Evolutionary conservation across 352 stramenopile species (phyloP), one percentile per base, ranked within the genome.

Genomic region (Phytophthora podocarpi): DNA sequence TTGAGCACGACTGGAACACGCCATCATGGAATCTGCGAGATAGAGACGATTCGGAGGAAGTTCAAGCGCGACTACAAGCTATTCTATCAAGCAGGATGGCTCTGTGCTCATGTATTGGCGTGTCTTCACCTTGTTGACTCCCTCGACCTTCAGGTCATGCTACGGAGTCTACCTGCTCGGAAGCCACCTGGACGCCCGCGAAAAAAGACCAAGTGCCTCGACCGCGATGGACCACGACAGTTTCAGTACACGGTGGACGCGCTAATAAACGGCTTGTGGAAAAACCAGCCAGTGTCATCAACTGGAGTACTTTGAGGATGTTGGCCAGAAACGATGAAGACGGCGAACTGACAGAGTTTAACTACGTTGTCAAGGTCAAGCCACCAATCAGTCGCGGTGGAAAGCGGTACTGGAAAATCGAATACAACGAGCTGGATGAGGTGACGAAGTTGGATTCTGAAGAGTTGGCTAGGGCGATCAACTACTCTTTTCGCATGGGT

Each of bases 41-140:
- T 40, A 5, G 31, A 59, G 11, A 47, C 32, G 13, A 59, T 65
- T 27, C 20, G 16, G 15, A 15, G 12, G 1, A 47, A 58, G 20
- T 58, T 40, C 31, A 65, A 52, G 39, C 52, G 55, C 9, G 54
- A 43, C 20, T 50, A 35, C 36, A 57, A 56, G 11, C n/a, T 3
- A 0, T 58, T 64, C 15, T 64, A 53, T 16, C 37, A 58, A 20
- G 53, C 36, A 2, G 37, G 28, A 9, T 64, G 46, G 39, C 28
- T 65, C 1, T 64, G 55, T 12, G 34, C 21, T 48, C 56, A 59
- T 21, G 15, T 59, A 20, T 12, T 59, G 4, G 30, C 31, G 5
- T 59, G 39, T 35, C 16, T 65, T 4, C 28, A 65, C 12, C 46
- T 65, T 4, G 46, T 53, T 5, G 47, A 53, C 9, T 15, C 9